These are phyloP conservation scores for Nigrospora oryzae DNA, from an alignment of 2,329 filamentous ascomycete species.

Conservation along the genomic window DNA sequence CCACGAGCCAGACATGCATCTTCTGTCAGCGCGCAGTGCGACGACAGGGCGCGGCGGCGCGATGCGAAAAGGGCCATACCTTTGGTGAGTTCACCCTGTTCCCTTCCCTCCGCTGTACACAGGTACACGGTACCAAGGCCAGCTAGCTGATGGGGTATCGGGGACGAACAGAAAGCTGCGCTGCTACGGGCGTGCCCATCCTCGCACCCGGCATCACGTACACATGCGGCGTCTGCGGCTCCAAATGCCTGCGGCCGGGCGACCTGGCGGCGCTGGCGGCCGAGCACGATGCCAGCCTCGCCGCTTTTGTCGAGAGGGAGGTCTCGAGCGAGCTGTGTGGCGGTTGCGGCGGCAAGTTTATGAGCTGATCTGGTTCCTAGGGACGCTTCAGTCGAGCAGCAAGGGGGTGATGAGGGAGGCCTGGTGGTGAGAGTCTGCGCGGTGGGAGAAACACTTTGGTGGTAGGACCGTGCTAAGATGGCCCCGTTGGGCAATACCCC, in stretches of 20 bases:
- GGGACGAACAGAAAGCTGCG: conserved; percentile 35
- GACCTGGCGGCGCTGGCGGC: conserved; percentile 24
- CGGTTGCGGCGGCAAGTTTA: conserved; percentile 20
- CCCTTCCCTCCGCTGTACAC: not conserved
- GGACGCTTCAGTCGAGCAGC: no score
- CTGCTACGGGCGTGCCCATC: conserved; percentile 45
- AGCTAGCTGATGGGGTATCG: no score
- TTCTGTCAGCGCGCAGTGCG: conserved; percentile 33
- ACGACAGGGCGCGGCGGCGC: conserved; percentile 23
- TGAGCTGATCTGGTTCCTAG: conserved; percentile 6
- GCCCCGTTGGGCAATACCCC: no score
- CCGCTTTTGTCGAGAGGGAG: conserved; percentile 11
- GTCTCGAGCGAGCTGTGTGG: conserved; percentile 19
- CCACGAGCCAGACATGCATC: conserved; percentile 31
- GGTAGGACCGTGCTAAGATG: no score
- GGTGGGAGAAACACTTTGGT: no score
- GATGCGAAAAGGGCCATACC: conserved; percentile 29
- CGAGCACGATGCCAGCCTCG: conserved; percentile 4
- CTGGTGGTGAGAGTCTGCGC: no score
- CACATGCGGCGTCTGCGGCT: conserved; percentile 45
- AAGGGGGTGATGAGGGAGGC: no score
- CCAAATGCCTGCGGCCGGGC: conserved; percentile 37
- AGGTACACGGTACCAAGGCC: no score
- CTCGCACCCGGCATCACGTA: conserved; percentile 43
- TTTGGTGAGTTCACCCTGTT: conserved; percentile 19